These are phyloP conservation scores for Xylaria sp. DNA, from an alignment of 2,329 filamentous ascomycete genomes.

Conservation along the genomic window DNA sequence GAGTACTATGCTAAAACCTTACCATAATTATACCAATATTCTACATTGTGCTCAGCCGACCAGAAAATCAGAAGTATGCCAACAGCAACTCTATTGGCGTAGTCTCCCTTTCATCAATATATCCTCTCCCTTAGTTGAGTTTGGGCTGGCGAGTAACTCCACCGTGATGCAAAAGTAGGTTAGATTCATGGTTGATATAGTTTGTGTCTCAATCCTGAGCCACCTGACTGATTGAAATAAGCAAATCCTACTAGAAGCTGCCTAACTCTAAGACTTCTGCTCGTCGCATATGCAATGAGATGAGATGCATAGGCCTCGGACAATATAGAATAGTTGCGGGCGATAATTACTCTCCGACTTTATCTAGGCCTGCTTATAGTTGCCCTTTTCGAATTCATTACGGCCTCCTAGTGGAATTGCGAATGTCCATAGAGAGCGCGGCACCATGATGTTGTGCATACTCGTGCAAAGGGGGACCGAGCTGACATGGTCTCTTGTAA, in stretches of 20 bases:
- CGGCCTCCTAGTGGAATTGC: not conserved
- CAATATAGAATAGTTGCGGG: not conserved
- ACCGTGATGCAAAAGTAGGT: not conserved
- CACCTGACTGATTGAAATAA: too few species aligned
- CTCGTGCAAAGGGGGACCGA: not conserved
- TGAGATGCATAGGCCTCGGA: not conserved
- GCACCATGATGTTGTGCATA: not conserved
- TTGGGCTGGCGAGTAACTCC: not conserved
- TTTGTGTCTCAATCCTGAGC: not conserved
- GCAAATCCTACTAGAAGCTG: too few species aligned
- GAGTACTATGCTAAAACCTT: not conserved
- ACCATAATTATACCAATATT: not conserved
- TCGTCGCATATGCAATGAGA: not conserved
- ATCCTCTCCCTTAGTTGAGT: not conserved
- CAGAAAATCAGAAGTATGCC: not conserved
- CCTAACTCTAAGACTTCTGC: not conserved
- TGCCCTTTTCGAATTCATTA: not conserved
- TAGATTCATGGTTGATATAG: not conserved
- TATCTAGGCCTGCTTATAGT: not conserved
- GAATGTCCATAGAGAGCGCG: not conserved
- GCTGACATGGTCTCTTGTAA: constrained; percentile 2
- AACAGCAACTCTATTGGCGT: not conserved
- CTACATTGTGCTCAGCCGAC: not conserved
- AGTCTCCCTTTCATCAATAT: not conserved
- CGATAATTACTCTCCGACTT: not conserved